Conservation (phyloP, 805 yeast species). For the Candida pseudoglaebosa region DNA sequence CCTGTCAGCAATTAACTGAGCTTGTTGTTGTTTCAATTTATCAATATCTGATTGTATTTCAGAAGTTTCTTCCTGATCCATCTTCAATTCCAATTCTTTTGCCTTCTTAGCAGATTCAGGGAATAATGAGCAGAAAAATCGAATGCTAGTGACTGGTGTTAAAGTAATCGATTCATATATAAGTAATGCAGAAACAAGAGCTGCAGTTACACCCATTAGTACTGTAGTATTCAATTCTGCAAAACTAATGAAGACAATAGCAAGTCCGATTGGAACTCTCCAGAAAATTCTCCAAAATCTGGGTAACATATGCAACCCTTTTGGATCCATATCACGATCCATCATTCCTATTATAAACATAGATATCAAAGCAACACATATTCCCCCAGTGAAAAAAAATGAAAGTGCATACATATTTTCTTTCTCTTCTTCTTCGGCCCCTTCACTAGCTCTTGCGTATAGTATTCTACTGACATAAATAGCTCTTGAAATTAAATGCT, state of each 20-base stretch:
- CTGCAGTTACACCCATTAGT: slow-evolving; percentile 41
- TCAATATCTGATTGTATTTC: slow-evolving; percentile 1
- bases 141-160: slow-evolving; percentile 16
- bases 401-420: slow-evolving; percentile 37
- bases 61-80: not conserved
- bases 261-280: slow-evolving; percentile 38
- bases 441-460: slow-evolving; percentile 4
- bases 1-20: not conserved
- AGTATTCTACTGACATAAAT: not conserved
- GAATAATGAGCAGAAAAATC: slow-evolving; percentile 4
- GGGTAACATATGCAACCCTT: slow-evolving; percentile 24
- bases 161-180: slow-evolving; percentile 35
- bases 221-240: slow-evolving; percentile 35
- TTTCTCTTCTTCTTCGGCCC: slow-evolving; percentile 22
- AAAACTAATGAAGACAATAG: slow-evolving; percentile 42
- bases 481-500: not conserved
- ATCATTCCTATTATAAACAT: slow-evolving; percentile 39
- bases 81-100: not conserved
- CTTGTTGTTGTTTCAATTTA: not conserved
- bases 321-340: slow-evolving; percentile 43
- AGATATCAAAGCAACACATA: slow-evolving; percentile 40
- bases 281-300: slow-evolving; percentile 36
- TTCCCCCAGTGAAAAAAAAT: slow-evolving; percentile 51
- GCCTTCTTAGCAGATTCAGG: slow-evolving; percentile 3
- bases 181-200: slow-evolving; percentile 28